Base-by-base conservation (phyloP, 176 grass and related monocot species). In the Ensete glaucum region DNA sequence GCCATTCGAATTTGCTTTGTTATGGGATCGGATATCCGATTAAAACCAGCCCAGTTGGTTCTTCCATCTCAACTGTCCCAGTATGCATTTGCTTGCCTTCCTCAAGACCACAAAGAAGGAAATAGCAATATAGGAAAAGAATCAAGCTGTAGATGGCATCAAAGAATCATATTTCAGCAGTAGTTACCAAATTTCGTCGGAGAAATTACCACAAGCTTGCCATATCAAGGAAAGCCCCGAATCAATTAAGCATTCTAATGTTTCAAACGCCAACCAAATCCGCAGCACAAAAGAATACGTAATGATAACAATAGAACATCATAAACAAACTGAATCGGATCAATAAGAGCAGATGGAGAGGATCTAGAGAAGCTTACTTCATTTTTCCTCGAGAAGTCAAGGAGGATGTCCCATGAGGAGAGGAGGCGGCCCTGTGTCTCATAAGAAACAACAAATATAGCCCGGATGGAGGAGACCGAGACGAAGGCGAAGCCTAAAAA, bases 401-500 rank as follows among this genome's bases (percentile, higher is more conserved):
- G 23, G 66, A 53, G 20, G 64, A 74, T 16, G 50, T 24, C 17
- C 55, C 71, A 56, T 60, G 69, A 62, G 87, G 80, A 52, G 83
- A 69, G 63, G 83, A 81, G 20, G 80, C 78, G 51, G 74, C 54
- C 75, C 87, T 64, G 81, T 89, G 83, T 74, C 87, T 86, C 83
- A 86, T 89, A 24, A 51, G 67, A 6, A 52, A n/a, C 22, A 23
- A 10, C 10, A 13, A 20, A 65, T 14, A 65, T 26, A 27, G 63
- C 24, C 22, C 3, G 13, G 62, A 64, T 12, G 57, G 15, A n/a
- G 19, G 15, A 9, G 57, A n/a, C 17, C 4, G 4, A 19, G 4
- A 20, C 0, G 57, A 3, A 17, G 57, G 57, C 16, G 57, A 60
- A 60, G 19, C 57, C 57, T n/a, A 7, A 1, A 60, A 20, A 6